Evolutionary conservation across 306 rosid genomes (phyloP).

Genomic region (Comarum palustre): DNA sequence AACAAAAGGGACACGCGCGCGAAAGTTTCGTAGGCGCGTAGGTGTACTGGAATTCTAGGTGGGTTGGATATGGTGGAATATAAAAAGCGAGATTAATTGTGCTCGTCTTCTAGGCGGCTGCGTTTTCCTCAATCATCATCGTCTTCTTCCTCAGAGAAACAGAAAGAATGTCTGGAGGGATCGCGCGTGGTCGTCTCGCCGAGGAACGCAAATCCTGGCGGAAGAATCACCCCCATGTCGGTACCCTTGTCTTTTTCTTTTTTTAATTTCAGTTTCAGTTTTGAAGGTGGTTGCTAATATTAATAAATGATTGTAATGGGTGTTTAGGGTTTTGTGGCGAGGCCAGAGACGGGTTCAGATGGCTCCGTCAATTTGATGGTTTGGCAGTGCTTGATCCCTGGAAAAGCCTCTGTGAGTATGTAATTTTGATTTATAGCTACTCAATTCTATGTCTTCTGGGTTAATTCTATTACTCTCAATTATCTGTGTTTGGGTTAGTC

Average conservation of each 20-base stretch:
- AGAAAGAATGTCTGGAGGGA: constrained; percentile 38
- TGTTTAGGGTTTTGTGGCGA: constrained; percentile 83
- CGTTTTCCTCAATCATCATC: background rate
- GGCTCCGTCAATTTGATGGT: constrained; percentile 84
- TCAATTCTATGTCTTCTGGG: background rate
- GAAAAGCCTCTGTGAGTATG: constrained; percentile 60
- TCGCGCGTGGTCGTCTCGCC: constrained; percentile 85
- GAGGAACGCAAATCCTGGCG: constrained; percentile 94
- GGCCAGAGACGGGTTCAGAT: constrained; percentile 68
- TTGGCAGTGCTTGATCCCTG: constrained; percentile 88
- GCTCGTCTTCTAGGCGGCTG: background rate
- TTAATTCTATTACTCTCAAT: too few relatives aligned
- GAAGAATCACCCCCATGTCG: constrained; percentile 87
- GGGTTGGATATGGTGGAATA: background rate
- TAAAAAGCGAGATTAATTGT: background rate
- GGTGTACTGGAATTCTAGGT: background rate
- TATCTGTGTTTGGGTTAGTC: background rate
- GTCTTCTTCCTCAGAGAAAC: background rate
- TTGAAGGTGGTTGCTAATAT: background rate
- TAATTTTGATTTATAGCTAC: background rate
- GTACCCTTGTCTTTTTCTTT: constrained; percentile 16
- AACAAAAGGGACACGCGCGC: too few relatives aligned
- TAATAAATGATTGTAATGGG: background rate
- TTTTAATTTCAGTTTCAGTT: background rate
- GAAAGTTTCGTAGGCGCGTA: background rate